These are phyloP conservation scores for Paralagenidium karlingii DNA, from an alignment of 352 stramenopile species.

Conservation along the genomic window DNA sequence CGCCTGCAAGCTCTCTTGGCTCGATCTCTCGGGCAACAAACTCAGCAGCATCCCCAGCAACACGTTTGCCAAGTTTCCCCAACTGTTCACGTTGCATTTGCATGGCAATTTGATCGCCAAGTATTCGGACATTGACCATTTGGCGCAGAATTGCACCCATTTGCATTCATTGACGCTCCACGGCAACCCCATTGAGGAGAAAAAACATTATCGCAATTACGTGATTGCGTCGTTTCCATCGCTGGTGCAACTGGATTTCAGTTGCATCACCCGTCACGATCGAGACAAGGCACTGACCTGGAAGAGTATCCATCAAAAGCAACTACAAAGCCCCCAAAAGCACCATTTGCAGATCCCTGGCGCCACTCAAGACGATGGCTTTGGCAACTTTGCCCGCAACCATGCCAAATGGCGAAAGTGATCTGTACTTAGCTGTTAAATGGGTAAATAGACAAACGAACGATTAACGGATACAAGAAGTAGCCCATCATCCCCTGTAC, in stretches of 20 bases:
- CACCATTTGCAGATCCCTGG: too few species aligned
- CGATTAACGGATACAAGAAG: too few species aligned
- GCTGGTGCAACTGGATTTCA: conserved; percentile 67
- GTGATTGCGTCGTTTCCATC: conserved; percentile 51
- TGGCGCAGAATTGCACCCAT: conserved; percentile 25
- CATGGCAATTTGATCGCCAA: conserved; percentile 54
- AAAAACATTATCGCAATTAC: conserved; percentile 82
- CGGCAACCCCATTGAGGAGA: conserved; percentile 76
- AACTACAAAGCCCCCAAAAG: conserved; percentile 6
- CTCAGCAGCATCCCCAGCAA: conserved; percentile 17
- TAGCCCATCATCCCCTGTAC: neutral
- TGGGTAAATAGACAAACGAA: too few species aligned
- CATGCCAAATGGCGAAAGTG: too few species aligned
- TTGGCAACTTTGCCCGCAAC: too few species aligned
- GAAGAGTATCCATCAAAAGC: conserved; percentile 54
- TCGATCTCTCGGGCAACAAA: conserved; percentile 47
- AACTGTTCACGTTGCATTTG: conserved; percentile 56
- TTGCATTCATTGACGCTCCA: conserved; percentile 62
- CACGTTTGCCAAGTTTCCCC: conserved; percentile 26
- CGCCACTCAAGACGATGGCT: too few species aligned
- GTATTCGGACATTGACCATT: conserved; percentile 47
- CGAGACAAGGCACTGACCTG: conserved; percentile 55
- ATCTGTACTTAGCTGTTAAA: too few species aligned
- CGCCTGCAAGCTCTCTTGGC: conserved; percentile 33
- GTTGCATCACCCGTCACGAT: conserved; percentile 46